A percentile compares a stretch with the other conserved stretches of the same genome.
phyloP scores from a whole-genome alignment of 2,329 filamentous ascomycete species.

The Didymella exigua region DNA sequence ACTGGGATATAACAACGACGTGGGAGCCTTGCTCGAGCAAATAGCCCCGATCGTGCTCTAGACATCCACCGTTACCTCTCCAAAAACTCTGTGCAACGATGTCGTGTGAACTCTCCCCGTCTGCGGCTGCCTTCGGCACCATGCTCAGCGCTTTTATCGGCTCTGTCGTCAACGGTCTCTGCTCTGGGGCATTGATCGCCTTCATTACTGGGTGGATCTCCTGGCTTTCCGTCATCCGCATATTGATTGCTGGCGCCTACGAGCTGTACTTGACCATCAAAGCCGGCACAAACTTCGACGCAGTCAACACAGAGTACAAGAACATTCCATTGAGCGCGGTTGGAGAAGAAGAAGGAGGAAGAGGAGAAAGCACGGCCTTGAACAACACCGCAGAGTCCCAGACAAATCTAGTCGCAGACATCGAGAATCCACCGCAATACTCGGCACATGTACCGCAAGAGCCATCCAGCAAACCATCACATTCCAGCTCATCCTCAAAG shows the following conservation, averaged over 20 bases:
- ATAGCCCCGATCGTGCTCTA: too few relatives aligned
- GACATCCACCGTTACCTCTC: background rate
- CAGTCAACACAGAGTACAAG: background rate
- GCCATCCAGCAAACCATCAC: background rate
- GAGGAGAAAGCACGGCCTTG: too few relatives aligned
- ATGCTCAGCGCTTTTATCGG: constrained; percentile 3
- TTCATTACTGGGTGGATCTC: constrained; percentile 3
- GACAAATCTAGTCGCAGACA: background rate
- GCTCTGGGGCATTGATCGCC: background rate
- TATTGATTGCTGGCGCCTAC: background rate
- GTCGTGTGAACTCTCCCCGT: constrained; percentile 1
- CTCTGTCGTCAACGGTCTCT: constrained; percentile 2
- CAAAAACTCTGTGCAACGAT: background rate
- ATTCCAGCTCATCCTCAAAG: background rate
- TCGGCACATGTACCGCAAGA: background rate
- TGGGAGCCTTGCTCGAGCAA: too few relatives aligned
- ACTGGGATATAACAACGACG: background rate
- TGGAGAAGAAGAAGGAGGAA: too few relatives aligned
- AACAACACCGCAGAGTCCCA: background rate
- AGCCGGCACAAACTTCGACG: background rate
- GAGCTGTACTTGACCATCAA: background rate
- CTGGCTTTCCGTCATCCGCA: constrained; percentile 1
- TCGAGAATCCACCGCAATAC: background rate
- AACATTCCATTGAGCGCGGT: background rate
- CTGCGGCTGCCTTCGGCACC: constrained; percentile 3